Evolutionary conservation across 768 basidiomycete species (phyloP).

Genomic region (Auricularia cornea): DNA sequence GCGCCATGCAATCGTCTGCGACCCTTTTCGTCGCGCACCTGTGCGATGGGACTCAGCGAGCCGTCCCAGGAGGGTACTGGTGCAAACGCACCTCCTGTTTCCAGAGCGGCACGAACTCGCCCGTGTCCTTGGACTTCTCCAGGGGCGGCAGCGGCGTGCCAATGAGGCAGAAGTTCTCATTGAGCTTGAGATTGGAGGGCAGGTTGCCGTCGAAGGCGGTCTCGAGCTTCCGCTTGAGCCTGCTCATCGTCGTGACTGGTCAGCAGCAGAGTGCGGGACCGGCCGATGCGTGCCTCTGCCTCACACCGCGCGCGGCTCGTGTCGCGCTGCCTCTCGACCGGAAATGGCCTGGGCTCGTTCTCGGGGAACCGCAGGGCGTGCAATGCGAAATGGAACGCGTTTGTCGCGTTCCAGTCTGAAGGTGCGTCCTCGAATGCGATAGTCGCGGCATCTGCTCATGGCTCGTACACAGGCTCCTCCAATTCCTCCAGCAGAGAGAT

Average conservation of each 20-base stretch:
- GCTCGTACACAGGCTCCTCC: not conserved
- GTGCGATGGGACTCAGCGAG: conserved; percentile 8
- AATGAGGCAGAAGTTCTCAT: conserved; percentile 83
- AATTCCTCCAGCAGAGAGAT: conserved; percentile 20
- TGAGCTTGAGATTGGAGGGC: conserved; percentile 56
- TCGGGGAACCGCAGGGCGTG: not conserved
- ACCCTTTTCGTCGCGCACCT: conserved; percentile 92
- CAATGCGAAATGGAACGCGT: not conserved
- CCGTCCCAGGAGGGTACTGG: conserved; percentile 14
- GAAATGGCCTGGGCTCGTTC: not conserved
- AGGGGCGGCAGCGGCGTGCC: conserved; percentile 91
- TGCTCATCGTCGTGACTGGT: conserved; percentile 36
- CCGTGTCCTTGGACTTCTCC: conserved; percentile 86
- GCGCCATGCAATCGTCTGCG: conserved; percentile 92
- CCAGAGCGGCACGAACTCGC: conserved; percentile 96
- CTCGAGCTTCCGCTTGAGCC: conserved; percentile 79
- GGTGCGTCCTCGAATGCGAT: not conserved
- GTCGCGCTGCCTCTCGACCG: conserved; percentile 7
- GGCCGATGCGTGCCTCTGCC: conserved; percentile 10
- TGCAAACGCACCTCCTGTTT: conserved; percentile 74
- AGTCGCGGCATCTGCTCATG: not conserved
- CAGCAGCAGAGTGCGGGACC: not conserved
- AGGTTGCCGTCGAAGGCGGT: conserved; percentile 60
- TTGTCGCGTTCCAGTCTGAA: not conserved
- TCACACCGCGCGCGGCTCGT: conserved; percentile 12